Evolutionary conservation across 352 stramenopile species (phyloP), one percentile per base, ranked within the genome.

Genomic region (Salisapilia sapeloensis): DNA sequence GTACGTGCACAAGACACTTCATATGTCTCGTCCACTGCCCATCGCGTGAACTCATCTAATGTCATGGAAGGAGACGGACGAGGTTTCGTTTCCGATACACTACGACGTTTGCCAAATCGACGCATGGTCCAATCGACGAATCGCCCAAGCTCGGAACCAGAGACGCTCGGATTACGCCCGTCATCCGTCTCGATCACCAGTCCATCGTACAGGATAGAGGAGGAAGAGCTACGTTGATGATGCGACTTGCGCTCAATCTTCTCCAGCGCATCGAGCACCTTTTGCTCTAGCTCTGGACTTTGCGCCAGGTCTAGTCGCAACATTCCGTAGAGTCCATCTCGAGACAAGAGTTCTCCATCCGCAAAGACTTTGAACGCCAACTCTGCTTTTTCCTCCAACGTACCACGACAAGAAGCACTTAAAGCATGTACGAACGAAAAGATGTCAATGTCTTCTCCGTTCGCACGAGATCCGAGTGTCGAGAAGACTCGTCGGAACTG

Each of bases 341-440:
- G 72, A 20, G 40, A 80, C 65, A 90, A 82, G 18, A 77, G 46
- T 12, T 45, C 48, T 5, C 38, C 41, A 10, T 62, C 50, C 5
- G 71, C 56, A 38, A 91, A 90, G 13, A 89, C 46, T 19, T 60
- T 80, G 35, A 87, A 91, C 8, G 71, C 70, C 37, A 86, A 91
- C 5, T 57, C 50, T 17, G 70, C 53, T 42, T 89, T 87, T 20
- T 86, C 72, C 19, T 84, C 57, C 0, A 36, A 41, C 1, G 54
- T 78, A 6, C 76, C 72, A 24, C 76, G 64, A 27, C 76, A 87
- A 1, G 76, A 64, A 32, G 82, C 75, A 23, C 65, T 67, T 15
- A 91, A 50, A 6, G 67, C 64, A 37, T 81, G 75, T 9, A 91
- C 72, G 44, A 91, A 91, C 39, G 63, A 83, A 38, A 91, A 91